Evolutionary conservation across 768 basidiomycete genomes (phyloP).

Genomic region (Boletus speciosus): DNA sequence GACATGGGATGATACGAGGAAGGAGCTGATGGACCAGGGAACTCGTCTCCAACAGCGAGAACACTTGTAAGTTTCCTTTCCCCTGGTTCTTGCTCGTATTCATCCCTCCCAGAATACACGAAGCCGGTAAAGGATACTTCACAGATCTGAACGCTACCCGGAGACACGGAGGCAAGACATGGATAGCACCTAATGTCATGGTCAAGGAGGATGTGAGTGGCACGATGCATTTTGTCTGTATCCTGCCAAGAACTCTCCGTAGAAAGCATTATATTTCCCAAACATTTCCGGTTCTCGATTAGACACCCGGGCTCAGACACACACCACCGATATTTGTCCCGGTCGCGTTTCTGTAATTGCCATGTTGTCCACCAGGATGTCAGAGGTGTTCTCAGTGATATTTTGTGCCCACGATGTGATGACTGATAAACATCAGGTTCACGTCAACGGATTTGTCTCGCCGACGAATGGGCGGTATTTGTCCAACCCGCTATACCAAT

Average conservation of each 20-base stretch:
- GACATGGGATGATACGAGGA: slow-evolving; percentile 58
- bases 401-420: not conserved
- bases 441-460: slow-evolving; percentile 67
- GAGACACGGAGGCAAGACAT: slow-evolving; percentile 87
- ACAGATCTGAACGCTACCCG: slow-evolving; percentile 79
- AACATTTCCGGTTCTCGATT: slow-evolving; percentile 76
- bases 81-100: not conserved
- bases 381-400: slow-evolving; percentile 66
- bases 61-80: slow-evolving; percentile 42
- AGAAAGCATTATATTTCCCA: slow-evolving; percentile 93
- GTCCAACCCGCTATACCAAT: slow-evolving; percentile 61
- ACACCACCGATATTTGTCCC: slow-evolving; percentile 75
- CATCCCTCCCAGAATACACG: slow-evolving; percentile 44
- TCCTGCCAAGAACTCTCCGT: not conserved
- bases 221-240: not conserved
- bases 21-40: slow-evolving; percentile 70
- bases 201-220: slow-evolving; percentile 83
- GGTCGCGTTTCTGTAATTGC: slow-evolving; percentile 77
- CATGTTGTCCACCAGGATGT: slow-evolving; percentile 82
- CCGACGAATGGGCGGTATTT: slow-evolving; percentile 52
- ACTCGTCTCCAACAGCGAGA: slow-evolving; percentile 65
- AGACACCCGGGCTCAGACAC: slow-evolving; percentile 48
- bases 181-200: slow-evolving; percentile 86
- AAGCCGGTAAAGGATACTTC: slow-evolving; percentile 81
- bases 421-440: slow-evolving; percentile 48